Conservation (phyloP, 768 basidiomycete genomes). For the Russula lepida region DNA sequence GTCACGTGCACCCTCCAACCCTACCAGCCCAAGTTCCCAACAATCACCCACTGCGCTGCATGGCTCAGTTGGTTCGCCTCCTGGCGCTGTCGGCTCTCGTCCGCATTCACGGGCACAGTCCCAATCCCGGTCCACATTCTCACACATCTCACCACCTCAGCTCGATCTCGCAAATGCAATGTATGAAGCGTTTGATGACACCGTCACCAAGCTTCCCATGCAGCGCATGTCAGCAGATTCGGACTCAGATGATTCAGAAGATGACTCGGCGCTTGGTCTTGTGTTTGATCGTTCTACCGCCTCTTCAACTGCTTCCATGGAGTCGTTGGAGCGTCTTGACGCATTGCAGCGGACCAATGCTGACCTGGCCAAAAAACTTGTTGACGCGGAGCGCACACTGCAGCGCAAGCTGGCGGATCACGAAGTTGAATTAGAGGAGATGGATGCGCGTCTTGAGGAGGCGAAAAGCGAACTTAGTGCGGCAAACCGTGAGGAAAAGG, state of each 20-base stretch:
- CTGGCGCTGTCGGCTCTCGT: constrained; percentile 37
- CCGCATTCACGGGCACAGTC: constrained; percentile 60
- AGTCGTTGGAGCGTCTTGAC: constrained; percentile 64
- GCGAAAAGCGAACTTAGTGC: constrained; percentile 63
- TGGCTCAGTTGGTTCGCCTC: constrained; percentile 32
- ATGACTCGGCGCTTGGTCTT: constrained; percentile 43
- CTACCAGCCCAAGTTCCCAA: constrained; percentile 34
- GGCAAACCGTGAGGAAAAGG: constrained; percentile 88
- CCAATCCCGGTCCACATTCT: constrained; percentile 36
- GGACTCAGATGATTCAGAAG: constrained; percentile 46
- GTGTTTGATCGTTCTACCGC: constrained; percentile 52
- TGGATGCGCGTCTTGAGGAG: constrained; percentile 73
- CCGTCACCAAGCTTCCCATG: constrained; percentile 50
- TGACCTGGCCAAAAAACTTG: constrained; percentile 66
- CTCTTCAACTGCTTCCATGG: constrained; percentile 61
- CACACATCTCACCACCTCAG: constrained; percentile 32
- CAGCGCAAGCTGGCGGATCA: constrained; percentile 64
- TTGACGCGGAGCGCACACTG: constrained; percentile 64
- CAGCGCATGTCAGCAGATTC: constrained; percentile 36
- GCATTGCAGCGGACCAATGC: constrained; percentile 63
- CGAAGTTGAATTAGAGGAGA: constrained; percentile 75
- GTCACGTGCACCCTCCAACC: constrained; percentile 64
- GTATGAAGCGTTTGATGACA: constrained; percentile 37
- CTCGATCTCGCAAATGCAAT: constrained; percentile 32
- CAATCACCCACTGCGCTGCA: constrained; percentile 36